Evolutionary conservation across 306 rosid genomes (phyloP).

Genomic region (Dicorynia guianensis): DNA sequence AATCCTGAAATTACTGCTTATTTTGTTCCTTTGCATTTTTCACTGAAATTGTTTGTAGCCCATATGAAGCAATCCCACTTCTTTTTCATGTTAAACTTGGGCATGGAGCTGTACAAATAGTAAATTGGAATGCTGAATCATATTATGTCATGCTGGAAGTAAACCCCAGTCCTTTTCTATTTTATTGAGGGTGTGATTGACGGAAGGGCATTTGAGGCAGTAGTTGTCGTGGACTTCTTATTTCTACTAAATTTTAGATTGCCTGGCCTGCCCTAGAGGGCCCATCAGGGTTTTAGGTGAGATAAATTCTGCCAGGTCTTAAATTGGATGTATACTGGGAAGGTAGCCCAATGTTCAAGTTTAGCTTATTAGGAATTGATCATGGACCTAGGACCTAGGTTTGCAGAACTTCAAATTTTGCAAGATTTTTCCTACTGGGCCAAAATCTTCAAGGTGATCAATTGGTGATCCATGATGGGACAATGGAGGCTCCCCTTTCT

Average conservation of each 20-base stretch:
- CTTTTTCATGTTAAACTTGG: background rate
- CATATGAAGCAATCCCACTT: conserved; percentile 17
- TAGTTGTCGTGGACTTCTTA: background rate
- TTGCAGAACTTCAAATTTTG: background rate
- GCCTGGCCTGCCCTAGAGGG: background rate
- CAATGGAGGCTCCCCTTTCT: too few species aligned
- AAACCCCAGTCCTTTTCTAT: background rate
- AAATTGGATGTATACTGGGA: background rate
- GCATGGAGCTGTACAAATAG: background rate
- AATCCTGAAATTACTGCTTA: conserved; percentile 25
- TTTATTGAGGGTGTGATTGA: background rate
- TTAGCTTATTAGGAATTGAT: background rate
- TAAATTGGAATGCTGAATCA: background rate
- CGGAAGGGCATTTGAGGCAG: background rate
- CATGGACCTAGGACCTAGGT: background rate
- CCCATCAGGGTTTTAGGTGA: background rate
- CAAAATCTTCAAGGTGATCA: background rate
- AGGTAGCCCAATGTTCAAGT: background rate
- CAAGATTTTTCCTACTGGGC: background rate
- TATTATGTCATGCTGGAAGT: background rate
- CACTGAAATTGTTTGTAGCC: conserved; percentile 11
- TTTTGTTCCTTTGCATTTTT: conserved; percentile 18
- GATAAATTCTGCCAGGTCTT: background rate
- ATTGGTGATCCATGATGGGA: background rate
- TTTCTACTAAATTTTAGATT: background rate